Evolutionary conservation across 306 rosid species (phyloP).

Genomic region (Styphnolobium japonicum): DNA sequence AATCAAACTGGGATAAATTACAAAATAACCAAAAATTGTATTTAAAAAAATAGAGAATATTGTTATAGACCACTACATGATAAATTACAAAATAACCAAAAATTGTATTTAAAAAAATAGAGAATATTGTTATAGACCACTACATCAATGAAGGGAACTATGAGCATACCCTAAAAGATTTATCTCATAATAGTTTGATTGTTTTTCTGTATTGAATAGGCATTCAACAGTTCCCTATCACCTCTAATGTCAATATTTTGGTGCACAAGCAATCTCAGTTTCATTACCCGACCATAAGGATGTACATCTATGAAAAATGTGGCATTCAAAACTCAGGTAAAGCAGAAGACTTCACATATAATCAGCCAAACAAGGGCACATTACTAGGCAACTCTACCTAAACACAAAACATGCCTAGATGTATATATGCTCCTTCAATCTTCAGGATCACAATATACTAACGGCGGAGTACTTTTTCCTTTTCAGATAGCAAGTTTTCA

Average conservation of each 20-base stretch:
- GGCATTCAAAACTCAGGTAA: background rate
- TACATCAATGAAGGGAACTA: background rate
- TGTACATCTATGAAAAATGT: background rate
- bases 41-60: background rate
- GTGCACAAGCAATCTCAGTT: background rate
- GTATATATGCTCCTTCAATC: background rate
- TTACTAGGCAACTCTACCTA: background rate
- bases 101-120: background rate
- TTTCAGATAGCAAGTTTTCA: constrained; percentile 31
- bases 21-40: background rate
- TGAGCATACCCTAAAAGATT: background rate
- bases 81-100: background rate
- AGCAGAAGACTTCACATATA: background rate
- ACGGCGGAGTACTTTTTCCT: constrained; percentile 46
- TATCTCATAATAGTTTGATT: background rate
- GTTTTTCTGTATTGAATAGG: background rate
- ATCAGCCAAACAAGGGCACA: background rate
- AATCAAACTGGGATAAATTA: background rate
- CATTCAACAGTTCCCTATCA: background rate
- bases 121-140: background rate
- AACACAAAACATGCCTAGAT: constrained; percentile 10
- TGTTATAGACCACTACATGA: background rate
- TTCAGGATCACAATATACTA: background rate
- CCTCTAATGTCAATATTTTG: constrained; percentile 2
- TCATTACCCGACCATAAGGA: background rate